Conservation (phyloP, 768 basidiomycete species). For the Sarcodon sp. region DNA sequence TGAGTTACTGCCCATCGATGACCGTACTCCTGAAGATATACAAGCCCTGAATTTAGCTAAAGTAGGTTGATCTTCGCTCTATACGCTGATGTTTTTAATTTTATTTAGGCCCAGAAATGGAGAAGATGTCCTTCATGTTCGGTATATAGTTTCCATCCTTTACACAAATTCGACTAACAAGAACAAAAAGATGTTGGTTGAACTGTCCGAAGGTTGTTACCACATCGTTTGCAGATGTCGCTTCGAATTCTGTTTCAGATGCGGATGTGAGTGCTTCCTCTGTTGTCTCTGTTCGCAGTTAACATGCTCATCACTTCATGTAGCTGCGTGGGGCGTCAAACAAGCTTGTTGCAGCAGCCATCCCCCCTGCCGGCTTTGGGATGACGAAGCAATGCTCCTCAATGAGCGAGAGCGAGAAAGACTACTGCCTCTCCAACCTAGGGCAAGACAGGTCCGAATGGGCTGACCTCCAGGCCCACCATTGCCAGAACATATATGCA, state of each 20-base stretch:
- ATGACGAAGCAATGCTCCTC: slow-evolving; percentile 20
- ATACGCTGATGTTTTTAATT: too few relatives aligned
- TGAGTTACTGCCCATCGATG: slow-evolving; percentile 20
- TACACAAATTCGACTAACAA: too few relatives aligned
- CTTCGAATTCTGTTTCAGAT: slow-evolving; percentile 28
- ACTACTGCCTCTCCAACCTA: too few relatives aligned
- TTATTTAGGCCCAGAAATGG: slow-evolving; percentile 22
- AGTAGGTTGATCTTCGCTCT: slow-evolving; percentile 7
- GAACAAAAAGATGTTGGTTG: slow-evolving; percentile 9
- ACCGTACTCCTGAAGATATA: slow-evolving; percentile 25
- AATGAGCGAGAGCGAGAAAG: slow-evolving; percentile 15
- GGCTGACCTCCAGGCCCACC: too few relatives aligned
- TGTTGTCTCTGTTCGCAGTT: background rate
- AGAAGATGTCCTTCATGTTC: slow-evolving; percentile 24
- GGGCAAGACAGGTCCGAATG: too few relatives aligned
- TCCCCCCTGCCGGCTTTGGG: slow-evolving; percentile 24
- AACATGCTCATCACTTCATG: slow-evolving; percentile 2
- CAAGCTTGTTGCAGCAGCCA: slow-evolving; percentile 15
- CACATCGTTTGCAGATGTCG: slow-evolving; percentile 28
- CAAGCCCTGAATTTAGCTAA: slow-evolving; percentile 20
- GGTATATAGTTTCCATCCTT: slow-evolving; percentile 1
- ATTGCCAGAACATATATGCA: too few relatives aligned
- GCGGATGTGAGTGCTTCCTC: slow-evolving; percentile 17
- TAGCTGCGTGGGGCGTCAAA: slow-evolving; percentile 14
- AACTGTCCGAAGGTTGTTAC: slow-evolving; percentile 21